Percentiles rank a stretch among this genome's conserved stretches.
Evolutionary conservation across 352 stramenopile species (phyloP).

Genomic region (Globisporangium camurandrum): DNA sequence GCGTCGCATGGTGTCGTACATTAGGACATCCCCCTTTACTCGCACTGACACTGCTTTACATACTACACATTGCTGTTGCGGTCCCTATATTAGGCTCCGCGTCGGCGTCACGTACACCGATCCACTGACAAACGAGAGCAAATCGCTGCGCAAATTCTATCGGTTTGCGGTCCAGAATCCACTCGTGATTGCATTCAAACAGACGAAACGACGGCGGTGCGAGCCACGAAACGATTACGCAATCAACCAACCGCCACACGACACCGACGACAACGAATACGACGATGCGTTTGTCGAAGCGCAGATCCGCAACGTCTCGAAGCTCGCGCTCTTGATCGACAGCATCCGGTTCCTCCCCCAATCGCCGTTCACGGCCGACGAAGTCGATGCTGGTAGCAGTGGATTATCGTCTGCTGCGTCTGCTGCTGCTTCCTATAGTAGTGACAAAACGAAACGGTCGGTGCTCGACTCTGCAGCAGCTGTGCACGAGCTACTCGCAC

Average conservation of each 20-base stretch:
- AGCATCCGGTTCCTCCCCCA: constrained; percentile 71
- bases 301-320: constrained; percentile 79
- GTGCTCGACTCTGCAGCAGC: constrained; percentile 4
- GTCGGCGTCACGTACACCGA: constrained; percentile 76
- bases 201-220: too few species aligned
- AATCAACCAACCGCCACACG: too few species aligned
- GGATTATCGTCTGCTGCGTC: too few species aligned
- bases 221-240: too few species aligned
- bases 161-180: constrained; percentile 88
- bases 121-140: constrained; percentile 64
- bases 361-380: constrained; percentile 38
- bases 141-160: constrained; percentile 90
- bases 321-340: constrained; percentile 72
- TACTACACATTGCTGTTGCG: neutral
- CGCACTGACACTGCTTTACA: neutral
- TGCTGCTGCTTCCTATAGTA: too few species aligned
- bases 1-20: neutral
- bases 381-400: constrained; percentile 43
- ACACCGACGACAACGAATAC: too few species aligned
- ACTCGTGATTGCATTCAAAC: constrained; percentile 81
- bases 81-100: constrained; percentile 25
- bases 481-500: constrained; percentile 21
- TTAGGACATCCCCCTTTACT: neutral
- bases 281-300: constrained; percentile 70
- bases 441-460: neutral